Evolutionary conservation across 2,329 filamentous ascomycete species (phyloP).

Genomic region (Colletotrichum horii): DNA sequence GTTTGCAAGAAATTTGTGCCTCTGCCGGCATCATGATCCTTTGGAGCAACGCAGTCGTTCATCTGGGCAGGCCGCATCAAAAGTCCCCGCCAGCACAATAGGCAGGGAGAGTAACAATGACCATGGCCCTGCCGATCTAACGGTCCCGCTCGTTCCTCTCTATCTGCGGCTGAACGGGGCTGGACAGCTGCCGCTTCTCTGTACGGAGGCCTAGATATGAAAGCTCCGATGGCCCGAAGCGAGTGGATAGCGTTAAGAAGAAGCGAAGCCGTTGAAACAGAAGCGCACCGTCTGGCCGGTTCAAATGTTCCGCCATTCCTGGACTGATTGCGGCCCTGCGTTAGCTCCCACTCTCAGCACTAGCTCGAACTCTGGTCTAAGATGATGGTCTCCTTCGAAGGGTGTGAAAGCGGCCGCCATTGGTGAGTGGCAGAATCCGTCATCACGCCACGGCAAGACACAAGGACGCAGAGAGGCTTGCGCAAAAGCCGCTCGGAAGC

Average conservation of each 20-base stretch:
- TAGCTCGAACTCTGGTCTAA: constrained; percentile 1
- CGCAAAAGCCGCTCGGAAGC: constrained; percentile 4
- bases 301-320: constrained; percentile 5
- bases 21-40: not conserved
- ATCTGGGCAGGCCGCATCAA: not conserved
- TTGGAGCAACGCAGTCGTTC: not conserved
- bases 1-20: not conserved
- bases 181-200: not conserved
- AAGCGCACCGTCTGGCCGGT: constrained; percentile 14
- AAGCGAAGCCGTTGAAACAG: constrained; percentile 16
- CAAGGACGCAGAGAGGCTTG: not conserved
- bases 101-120: not conserved
- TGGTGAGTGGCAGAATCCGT: not conserved
- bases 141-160: not conserved
- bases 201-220: not conserved
- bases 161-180: not conserved
- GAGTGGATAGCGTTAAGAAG: not conserved
- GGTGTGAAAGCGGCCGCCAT: not conserved
- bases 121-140: not conserved
- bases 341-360: constrained; percentile 1
- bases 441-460: constrained; percentile 19
- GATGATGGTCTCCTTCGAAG: not conserved
- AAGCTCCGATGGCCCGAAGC: not conserved
- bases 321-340: not conserved
- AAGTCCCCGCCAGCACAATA: not conserved